A percentile compares a stretch with the other conserved stretches of the same genome.
Conservation (phyloP, 78 protist species). For the Diacronema lutheri region DNA sequence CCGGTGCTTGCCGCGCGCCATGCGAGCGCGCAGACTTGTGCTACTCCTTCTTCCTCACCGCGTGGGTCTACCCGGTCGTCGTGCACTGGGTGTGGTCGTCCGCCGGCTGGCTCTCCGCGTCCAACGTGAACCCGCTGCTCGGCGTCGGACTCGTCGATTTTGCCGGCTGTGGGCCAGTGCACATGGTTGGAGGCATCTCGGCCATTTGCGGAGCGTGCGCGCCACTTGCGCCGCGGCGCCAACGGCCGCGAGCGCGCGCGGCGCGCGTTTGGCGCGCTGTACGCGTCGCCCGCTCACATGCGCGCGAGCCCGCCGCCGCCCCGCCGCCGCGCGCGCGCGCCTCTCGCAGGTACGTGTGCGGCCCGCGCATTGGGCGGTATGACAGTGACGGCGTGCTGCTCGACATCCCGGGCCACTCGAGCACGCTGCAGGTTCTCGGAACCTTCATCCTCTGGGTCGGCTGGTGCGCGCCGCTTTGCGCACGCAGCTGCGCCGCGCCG, state of each 20-base stretch:
- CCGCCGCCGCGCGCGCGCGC: too few relatives aligned
- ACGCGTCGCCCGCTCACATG: too few relatives aligned
- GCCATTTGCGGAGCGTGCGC: conserved; percentile 37
- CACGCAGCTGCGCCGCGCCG: too few relatives aligned
- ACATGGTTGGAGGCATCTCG: conserved; percentile 1
- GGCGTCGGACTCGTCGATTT: conserved; percentile 3
- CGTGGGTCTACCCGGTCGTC: conserved; percentile 56
- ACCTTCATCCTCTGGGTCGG: not conserved
- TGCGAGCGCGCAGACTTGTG: too few relatives aligned
- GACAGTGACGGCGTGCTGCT: not conserved
- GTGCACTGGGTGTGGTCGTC: conserved; percentile 56
- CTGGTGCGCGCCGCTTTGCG: too few relatives aligned
- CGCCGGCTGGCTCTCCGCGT: conserved; percentile 9
- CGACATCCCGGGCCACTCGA: conserved; percentile 56
- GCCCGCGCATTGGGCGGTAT: conserved; percentile 18
- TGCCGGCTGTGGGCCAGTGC: conserved; percentile 32
- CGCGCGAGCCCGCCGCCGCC: too few relatives aligned
- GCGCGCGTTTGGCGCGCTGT: too few relatives aligned
- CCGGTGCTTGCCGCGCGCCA: too few relatives aligned
- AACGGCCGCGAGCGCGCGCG: too few relatives aligned
- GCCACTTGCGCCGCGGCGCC: too few relatives aligned
- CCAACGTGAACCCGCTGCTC: not conserved
- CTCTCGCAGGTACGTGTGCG: conserved; percentile 6
- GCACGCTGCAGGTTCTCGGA: conserved; percentile 26
- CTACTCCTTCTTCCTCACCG: conserved; percentile 25